phyloP scores from a whole-genome alignment of 306 rosid species.

The Inga leiocalycina region DNA sequence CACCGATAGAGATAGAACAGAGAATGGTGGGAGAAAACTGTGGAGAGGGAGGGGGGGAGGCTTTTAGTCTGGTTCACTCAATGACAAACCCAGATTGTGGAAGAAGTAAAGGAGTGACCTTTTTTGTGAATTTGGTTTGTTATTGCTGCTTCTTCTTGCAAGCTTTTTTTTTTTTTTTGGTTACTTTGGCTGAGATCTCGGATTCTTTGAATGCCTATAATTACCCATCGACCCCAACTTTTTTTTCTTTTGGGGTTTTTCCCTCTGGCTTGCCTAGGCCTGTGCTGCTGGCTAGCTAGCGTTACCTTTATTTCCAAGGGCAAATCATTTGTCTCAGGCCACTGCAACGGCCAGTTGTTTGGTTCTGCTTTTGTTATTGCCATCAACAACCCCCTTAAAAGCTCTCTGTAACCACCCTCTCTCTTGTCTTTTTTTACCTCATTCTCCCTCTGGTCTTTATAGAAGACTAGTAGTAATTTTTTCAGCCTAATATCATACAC shows the following conservation, averaged over 20 bases:
- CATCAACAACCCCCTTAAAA: constrained; percentile 31
- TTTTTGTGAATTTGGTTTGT: constrained; percentile 26
- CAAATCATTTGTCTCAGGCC: constrained; percentile 64
- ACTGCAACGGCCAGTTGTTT: constrained; percentile 43
- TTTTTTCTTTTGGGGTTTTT: constrained; percentile 43
- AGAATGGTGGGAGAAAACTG: not conserved
- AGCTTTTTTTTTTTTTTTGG: not conserved
- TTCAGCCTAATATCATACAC: too few species aligned
- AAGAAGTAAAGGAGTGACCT: constrained; percentile 24
- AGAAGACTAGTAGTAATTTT: too few species aligned
- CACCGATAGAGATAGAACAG: constrained; percentile 29
- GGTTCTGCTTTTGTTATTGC: constrained; percentile 39
- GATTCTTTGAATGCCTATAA: constrained; percentile 44
- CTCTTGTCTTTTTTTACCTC: not conserved
- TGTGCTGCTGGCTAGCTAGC: constrained; percentile 24
- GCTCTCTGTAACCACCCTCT: not conserved
- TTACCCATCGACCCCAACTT: constrained; percentile 46
- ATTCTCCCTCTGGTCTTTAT: not conserved
- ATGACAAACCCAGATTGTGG: constrained; percentile 39
- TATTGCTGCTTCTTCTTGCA: constrained; percentile 27
- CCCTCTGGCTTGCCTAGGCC: not conserved
- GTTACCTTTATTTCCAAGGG: constrained; percentile 57
- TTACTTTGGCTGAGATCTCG: constrained; percentile 39
- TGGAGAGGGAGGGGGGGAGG: not conserved
- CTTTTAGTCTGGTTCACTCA: constrained; percentile 46